Evolutionary conservation across 129 eudicot species (phyloP), one percentile per base, ranked within the genome.

Genomic region (Flaveria trinervia): DNA sequence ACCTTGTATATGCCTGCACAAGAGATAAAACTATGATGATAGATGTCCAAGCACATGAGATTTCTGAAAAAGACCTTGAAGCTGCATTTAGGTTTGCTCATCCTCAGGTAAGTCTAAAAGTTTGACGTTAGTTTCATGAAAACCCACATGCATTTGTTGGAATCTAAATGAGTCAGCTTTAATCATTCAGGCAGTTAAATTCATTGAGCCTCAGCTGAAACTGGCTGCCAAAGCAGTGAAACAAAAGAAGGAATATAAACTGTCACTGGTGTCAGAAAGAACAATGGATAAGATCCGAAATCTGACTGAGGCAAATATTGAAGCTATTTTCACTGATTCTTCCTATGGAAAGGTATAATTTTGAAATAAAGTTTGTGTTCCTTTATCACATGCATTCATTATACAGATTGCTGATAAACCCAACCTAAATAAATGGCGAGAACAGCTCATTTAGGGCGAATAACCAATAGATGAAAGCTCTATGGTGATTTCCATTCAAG

Each of bases 1-100:
- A 91, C 86, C 86, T 94, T 75, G 89, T 94, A 68, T 94, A 91
- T 71, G 98, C 98, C 51, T 94, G 97, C 81, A 94, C 98, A 28
- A 89, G 78, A 73, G 98, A 94, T 68, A 94, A 94, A 81, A 89
- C 98, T 33, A 72, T 94, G 90, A 94, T 94, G 98, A 86, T 94
- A 70, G 98, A 94, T 83, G 96, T 94, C 59, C 93, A 91, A 83
- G 96, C 98, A 70, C 88, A 85, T 45, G 96, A 86, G 70, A 89
- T 91, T 43, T 87, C 98, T 14, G 97, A 93, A 85, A 93, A 80
- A 77, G 98, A 95, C 87, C 83, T 95, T 50, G 86, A 88, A 83
- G 94, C 90, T 80, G 99, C 96, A 61, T 69, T 94, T 57, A 94
- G 92, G 85, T 84, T 95, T 74, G 97, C 97, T 78, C 99, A 91